Evolutionary conservation across 805 yeast genomes (phyloP).

Genomic region (Saccharomycopsis guyanensis): DNA sequence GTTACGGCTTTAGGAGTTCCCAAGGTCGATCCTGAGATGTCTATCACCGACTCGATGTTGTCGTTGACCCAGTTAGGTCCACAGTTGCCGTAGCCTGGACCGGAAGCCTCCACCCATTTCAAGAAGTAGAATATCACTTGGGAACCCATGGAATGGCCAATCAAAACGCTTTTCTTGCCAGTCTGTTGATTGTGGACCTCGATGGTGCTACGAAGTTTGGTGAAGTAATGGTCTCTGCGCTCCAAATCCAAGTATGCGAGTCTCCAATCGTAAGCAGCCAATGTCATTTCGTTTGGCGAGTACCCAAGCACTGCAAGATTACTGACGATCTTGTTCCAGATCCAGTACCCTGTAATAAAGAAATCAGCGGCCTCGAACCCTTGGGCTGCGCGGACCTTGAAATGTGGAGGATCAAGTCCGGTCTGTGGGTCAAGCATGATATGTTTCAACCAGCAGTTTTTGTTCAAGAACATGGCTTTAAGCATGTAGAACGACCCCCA

Average conservation of each 20-base stretch:
- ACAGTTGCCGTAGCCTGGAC: slow-evolving; percentile 80
- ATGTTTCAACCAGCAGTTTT: slow-evolving; percentile 89
- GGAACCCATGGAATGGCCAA: slow-evolving; percentile 96
- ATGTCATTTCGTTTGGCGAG: slow-evolving; percentile 81
- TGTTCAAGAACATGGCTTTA: slow-evolving; percentile 84
- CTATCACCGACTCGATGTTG: slow-evolving; percentile 71
- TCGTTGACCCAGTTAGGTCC: slow-evolving; percentile 84
- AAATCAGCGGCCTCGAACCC: slow-evolving; percentile 97
- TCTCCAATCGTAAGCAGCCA: slow-evolving; percentile 97
- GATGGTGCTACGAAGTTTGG: slow-evolving; percentile 63
- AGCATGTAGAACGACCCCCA: slow-evolving; percentile 99
- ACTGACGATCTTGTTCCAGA: slow-evolving; percentile 94
- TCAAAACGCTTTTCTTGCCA: slow-evolving; percentile 59
- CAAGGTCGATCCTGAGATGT: slow-evolving; percentile 80
- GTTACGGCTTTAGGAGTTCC: slow-evolving; percentile 95
- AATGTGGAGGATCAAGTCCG: slow-evolving; percentile 84
- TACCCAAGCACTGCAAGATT: slow-evolving; percentile 91
- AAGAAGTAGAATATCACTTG: slow-evolving; percentile 82
- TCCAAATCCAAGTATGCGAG: slow-evolving; percentile 85
- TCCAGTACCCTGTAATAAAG: slow-evolving; percentile 97
- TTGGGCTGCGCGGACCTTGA: slow-evolving; percentile 81
- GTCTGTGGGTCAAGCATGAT: slow-evolving; percentile 84
- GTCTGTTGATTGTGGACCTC: slow-evolving; percentile 48
- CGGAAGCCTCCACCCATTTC: slow-evolving; percentile 95
- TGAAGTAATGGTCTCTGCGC: slow-evolving; percentile 76